Percentiles rank a stretch among this genome's conserved stretches.
Conservation (phyloP, 106 monocot genomes). For the Acanthochlamys bracteata region DNA sequence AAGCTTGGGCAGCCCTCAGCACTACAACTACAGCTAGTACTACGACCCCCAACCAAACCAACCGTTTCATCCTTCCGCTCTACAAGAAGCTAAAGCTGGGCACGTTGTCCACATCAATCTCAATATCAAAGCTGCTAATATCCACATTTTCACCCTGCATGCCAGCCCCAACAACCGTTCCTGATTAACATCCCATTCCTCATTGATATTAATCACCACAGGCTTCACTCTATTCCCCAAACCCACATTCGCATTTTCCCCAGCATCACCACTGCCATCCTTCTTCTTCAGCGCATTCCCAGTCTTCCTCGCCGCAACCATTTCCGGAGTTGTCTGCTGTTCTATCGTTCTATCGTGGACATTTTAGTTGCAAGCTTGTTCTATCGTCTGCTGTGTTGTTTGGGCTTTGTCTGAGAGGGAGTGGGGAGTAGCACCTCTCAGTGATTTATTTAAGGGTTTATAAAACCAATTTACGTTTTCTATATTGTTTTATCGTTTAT, state of each 20-base stretch:
- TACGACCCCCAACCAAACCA: too few relatives aligned
- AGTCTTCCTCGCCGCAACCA: background rate
- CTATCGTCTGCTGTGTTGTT: too few relatives aligned
- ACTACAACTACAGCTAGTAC: too few relatives aligned
- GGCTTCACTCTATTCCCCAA: background rate
- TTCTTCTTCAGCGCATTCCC: background rate
- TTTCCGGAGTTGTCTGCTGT: too few relatives aligned
- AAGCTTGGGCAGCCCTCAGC: too few relatives aligned
- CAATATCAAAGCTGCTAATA: background rate
- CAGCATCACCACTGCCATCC: background rate
- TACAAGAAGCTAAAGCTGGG: conserved; percentile 21
- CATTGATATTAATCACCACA: background rate
- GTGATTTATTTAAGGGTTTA: too few relatives aligned
- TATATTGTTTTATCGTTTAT: too few relatives aligned
- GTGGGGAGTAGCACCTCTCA: too few relatives aligned
- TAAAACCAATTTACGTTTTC: too few relatives aligned
- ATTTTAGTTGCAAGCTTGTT: too few relatives aligned
- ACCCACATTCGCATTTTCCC: background rate
- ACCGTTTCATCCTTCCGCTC: background rate
- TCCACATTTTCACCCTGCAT: background rate
- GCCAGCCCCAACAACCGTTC: background rate
- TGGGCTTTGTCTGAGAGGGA: too few relatives aligned
- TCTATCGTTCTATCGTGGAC: too few relatives aligned
- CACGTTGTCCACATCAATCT: background rate
- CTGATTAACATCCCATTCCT: background rate